phyloP scores from a whole-genome alignment of 345 rosid species.

The Stellera chamaejasme region DNA sequence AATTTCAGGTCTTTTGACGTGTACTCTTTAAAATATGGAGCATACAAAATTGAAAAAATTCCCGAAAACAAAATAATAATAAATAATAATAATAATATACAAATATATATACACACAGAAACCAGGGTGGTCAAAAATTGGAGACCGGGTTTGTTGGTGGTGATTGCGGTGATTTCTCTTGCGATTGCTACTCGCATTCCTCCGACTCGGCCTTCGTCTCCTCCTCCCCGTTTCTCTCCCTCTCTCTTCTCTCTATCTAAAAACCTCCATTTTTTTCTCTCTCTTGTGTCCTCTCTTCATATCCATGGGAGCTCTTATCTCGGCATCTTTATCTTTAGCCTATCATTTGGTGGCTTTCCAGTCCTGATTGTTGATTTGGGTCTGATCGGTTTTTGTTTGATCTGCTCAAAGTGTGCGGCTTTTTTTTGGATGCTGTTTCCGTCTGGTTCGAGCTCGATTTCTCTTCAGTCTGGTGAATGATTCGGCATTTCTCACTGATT shows the following conservation, averaged over 20 bases:
- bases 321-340: not conserved
- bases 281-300: conserved; percentile 8
- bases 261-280: not conserved
- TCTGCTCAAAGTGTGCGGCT: conserved; percentile 8
- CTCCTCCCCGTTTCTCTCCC: not conserved
- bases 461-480: conserved; percentile 6
- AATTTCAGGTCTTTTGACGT: no score
- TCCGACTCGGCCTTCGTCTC: no score
- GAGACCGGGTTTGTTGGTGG: conserved; percentile 42
- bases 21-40: no score
- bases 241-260: conserved; percentile 2
- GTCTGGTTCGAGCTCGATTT: conserved; percentile 17
- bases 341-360: not conserved
- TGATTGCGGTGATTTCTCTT: conserved; percentile 38
- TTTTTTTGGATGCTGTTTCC: not conserved
- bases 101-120: no score
- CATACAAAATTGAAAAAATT: no score
- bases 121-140: not conserved
- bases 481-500: not conserved
- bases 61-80: no score
- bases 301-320: conserved; percentile 1
- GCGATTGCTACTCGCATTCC: not conserved
- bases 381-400: conserved; percentile 13
- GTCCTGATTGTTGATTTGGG: not conserved
- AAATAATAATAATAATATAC: no score